Conservation (phyloP, 129 eudicot species). For the Lactuca saligna region DNA sequence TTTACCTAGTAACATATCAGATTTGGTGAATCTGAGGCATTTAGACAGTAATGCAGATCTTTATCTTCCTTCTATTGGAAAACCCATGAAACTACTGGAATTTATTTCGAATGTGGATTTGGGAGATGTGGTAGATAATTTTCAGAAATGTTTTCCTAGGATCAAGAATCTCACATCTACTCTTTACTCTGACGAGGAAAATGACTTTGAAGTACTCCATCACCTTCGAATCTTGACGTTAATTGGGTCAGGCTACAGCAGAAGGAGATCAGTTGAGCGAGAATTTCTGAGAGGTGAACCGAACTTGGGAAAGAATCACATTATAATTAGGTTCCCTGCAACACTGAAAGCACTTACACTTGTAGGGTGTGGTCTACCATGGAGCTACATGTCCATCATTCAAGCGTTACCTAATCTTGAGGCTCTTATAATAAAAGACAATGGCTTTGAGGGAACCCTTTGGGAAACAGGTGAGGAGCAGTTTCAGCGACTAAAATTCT, state of each 20-base stretch:
- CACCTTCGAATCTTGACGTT: not conserved
- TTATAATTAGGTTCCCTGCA: conserved; percentile 28
- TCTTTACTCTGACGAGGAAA: not conserved
- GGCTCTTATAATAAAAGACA: conserved; percentile 32
- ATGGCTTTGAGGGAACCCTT: conserved; percentile 34
- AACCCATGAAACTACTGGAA: conserved; percentile 17
- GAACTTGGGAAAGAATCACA: not conserved
- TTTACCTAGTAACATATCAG: conserved; percentile 9
- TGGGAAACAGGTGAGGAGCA: conserved; percentile 37
- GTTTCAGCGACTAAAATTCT: conserved; percentile 32
- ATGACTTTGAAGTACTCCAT: not conserved
- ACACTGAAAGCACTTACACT: conserved; percentile 35
- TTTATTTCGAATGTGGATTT: conserved; percentile 4
- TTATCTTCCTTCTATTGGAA: not conserved
- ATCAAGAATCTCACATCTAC: conserved; percentile 2
- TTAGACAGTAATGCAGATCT: not conserved
- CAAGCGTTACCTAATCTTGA: conserved; percentile 48
- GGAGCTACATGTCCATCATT: conserved; percentile 33
- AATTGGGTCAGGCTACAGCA: not conserved
- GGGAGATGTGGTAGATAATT: not conserved
- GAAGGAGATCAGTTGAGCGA: not conserved
- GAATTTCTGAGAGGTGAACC: no score
- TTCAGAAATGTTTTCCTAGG: not conserved
- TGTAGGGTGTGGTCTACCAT: conserved; percentile 16
- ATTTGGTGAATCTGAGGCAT: conserved; percentile 23